phyloP scores from a whole-genome alignment of 129 eudicot genomes.

The Ambrosia trifida region DNA sequence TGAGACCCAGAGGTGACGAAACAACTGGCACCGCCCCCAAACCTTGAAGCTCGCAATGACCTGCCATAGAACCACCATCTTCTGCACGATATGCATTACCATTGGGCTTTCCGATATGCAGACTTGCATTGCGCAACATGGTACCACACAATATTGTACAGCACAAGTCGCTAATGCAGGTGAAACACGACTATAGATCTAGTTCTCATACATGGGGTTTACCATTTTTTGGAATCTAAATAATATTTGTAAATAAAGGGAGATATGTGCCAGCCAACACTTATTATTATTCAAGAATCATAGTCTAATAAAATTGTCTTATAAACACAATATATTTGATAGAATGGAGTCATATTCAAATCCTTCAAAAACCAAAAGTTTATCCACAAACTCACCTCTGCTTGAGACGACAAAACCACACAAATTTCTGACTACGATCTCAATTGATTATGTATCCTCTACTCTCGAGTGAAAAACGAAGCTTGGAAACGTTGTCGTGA shows the following conservation, averaged over 20 bases:
- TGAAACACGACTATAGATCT: no score
- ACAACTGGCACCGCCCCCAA: no score
- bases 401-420: slow-evolving; percentile 26
- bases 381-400: slow-evolving; percentile 26
- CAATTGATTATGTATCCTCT: slow-evolving; percentile 57
- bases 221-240: neutral
- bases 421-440: neutral
- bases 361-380: slow-evolving; percentile 24
- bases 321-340: slow-evolving; percentile 17
- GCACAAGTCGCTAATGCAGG: no score
- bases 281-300: slow-evolving; percentile 20
- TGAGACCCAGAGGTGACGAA: no score
- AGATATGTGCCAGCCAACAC: slow-evolving; percentile 2
- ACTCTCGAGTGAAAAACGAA: slow-evolving; percentile 91
- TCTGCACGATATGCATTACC: no score
- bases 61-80: no score
- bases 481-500: slow-evolving; percentile 85
- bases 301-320: slow-evolving; percentile 21
- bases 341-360: slow-evolving; percentile 19
- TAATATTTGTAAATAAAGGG: slow-evolving; percentile 3
- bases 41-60: no score
- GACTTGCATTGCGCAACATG: no score
- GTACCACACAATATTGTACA: no score
- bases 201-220: neutral
- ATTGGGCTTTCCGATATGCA: no score